These are phyloP conservation scores for Paramecium sexaurelia DNA, from an alignment of 73 alveolate genomes.

Conservation along the genomic window DNA sequence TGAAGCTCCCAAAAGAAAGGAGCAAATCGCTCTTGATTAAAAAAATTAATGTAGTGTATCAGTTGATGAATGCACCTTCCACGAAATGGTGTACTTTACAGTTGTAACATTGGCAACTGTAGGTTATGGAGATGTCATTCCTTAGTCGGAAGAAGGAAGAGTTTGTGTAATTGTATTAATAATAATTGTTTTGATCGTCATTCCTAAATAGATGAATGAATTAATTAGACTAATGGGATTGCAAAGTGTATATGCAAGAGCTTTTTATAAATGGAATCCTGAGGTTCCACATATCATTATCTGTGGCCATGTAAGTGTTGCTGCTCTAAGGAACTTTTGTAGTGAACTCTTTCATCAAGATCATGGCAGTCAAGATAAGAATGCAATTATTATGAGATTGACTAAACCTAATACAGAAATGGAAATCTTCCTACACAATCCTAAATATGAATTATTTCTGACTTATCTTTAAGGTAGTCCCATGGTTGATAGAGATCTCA, in stretches of 20 bases:
- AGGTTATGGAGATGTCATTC: slow-evolving; percentile 97
- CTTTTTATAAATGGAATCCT: slow-evolving; percentile 85
- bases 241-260: slow-evolving; percentile 92
- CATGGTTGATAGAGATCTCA: slow-evolving; percentile 75
- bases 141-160: slow-evolving; percentile 89
- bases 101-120: slow-evolving; percentile 93
- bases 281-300: slow-evolving; percentile 96
- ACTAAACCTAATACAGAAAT: slow-evolving; percentile 92
- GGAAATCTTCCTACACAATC: slow-evolving; percentile 89
- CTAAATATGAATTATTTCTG: slow-evolving; percentile 84
- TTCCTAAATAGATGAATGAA: slow-evolving; percentile 94
- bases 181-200: slow-evolving; percentile 78
- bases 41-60: background rate
- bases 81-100: slow-evolving; percentile 87
- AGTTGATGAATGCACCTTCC: slow-evolving; percentile 71
- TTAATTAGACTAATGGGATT: slow-evolving; percentile 89
- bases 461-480: slow-evolving; percentile 89
- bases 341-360: slow-evolving; percentile 95
- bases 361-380: slow-evolving; percentile 93
- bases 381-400: slow-evolving; percentile 89
- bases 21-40: background rate
- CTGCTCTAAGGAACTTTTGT: slow-evolving; percentile 89
- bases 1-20: slow-evolving; percentile 73
- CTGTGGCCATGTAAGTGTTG: slow-evolving; percentile 89
- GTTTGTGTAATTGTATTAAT: slow-evolving; percentile 84